phyloP scores from a whole-genome alignment of 805 yeast genomes.

The Metschnikowia drakensbergensis region DNA sequence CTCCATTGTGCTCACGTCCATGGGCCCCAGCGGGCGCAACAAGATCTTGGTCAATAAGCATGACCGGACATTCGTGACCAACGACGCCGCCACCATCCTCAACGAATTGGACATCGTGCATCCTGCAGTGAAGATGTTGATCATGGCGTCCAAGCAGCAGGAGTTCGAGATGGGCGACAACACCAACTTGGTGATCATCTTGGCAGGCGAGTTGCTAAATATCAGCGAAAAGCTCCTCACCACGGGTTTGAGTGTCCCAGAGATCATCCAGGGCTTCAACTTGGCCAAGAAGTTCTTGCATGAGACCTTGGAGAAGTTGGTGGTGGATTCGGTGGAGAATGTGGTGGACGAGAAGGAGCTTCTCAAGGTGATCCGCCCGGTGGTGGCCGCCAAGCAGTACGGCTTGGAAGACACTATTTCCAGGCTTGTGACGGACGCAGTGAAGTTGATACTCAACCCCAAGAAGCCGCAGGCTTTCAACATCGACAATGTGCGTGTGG shows the following conservation, averaged over 20 bases:
- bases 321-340: conserved; percentile 58
- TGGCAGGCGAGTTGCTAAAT: conserved; percentile 89
- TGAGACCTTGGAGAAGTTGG: conserved; percentile 62
- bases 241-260: conserved; percentile 86
- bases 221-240: conserved; percentile 81
- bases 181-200: conserved; percentile 83
- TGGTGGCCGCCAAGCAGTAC: conserved; percentile 88
- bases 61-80: conserved; percentile 83
- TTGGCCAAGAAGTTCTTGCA: conserved; percentile 77
- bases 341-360: conserved; percentile 53
- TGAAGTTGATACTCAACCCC: conserved; percentile 67
- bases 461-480: conserved; percentile 66
- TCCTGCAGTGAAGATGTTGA: conserved; percentile 93
- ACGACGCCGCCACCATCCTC: conserved; percentile 97
- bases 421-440: conserved; percentile 79
- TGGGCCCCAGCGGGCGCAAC: conserved; percentile 97
- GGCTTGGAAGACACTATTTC: conserved; percentile 81
- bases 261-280: conserved; percentile 88
- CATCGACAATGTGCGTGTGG: conserved; percentile 92
- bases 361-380: conserved; percentile 74
- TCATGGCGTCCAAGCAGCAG: conserved; percentile 96
- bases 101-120: conserved; percentile 91
- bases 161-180: conserved; percentile 97
- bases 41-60: conserved; percentile 89
- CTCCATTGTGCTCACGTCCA: conserved; percentile 84